Evolutionary conservation across 148 eudicot species (phyloP), one percentile per base, ranked within the genome.

Genomic region (Drosera capensis): DNA sequence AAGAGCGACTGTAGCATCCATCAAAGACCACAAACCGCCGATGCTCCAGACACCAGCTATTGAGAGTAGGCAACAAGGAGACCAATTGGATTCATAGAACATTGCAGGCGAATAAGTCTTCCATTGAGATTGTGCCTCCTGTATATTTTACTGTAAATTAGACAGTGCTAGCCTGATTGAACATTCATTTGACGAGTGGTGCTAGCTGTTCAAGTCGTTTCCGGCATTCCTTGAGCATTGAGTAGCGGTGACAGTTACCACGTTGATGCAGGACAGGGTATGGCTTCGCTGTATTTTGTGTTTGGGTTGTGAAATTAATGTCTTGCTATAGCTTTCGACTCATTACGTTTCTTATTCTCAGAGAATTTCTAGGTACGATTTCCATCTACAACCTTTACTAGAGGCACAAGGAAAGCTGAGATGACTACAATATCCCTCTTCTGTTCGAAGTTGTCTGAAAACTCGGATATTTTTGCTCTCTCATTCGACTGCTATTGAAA

Each of bases 221-320:
- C 74, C 78, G 94, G 82, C 83, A 50, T 79, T 70, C 64, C 71
- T 83, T 16, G 87, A 83, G 61, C 68, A 70, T 47, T 83, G 86
- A 43, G 68, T 79, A 49, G 78, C 86, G 12, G 78, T 63, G 52
- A 62, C 72, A 48, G 68, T 83, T 13, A 69, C 75, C 37, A 67
- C 68, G 39, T 56, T 83, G 62, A 78, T 78, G 94, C 86, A 78
- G 45, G 71, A n/a, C n/a, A 82, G 93, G 86, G 78, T 73, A 57
- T 25, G 6, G 49, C 35, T 23, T 37, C 19, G 23, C 40, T 36
- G n/a, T 29, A 18, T 39, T 52, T 23, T 50, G 50, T n/a, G 17
- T 17, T 21, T 35, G 2, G n/a, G n/a, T n/a, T n/a, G n/a, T n/a
- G n/a, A n/a, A n/a, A n/a, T n/a, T n/a, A n/a, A n/a, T n/a, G n/a